A percentile compares a stretch with the other conserved stretches of the same genome.
Conservation (phyloP, 768 basidiomycete species). For the Lentinula sp. region DNA sequence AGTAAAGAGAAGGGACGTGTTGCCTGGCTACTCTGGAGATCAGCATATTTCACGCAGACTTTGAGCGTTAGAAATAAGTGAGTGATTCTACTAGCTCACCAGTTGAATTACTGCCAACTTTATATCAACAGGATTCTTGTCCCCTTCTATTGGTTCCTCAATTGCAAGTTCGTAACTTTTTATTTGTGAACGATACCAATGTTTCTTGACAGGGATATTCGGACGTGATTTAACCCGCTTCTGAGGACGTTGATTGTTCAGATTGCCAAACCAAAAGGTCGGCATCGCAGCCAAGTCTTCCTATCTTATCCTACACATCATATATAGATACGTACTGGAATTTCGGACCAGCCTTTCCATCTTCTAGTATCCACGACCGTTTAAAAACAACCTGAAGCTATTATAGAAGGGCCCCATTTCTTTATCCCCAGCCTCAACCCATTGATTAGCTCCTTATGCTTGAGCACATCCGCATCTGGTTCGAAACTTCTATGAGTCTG, state of each 20-base stretch:
- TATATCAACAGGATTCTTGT: constrained; percentile 45
- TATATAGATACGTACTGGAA: not conserved
- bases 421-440: not conserved
- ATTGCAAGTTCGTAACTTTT: constrained; percentile 37
- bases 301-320: not conserved
- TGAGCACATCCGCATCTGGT: not conserved
- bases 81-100: constrained; percentile 14
- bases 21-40: constrained; percentile 78
- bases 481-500: not conserved
- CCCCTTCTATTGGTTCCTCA: constrained; percentile 69
- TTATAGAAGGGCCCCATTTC: not conserved
- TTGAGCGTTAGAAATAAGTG: constrained; percentile 68
- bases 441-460: not conserved
- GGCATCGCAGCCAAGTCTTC: too few species aligned
- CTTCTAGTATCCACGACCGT: not conserved
- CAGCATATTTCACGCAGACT: constrained; percentile 76
- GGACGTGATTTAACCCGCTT: constrained; percentile 70
- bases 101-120: not conserved
- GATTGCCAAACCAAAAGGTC: too few species aligned
- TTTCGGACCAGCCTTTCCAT: not conserved
- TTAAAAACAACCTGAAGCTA: not conserved
- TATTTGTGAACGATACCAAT: constrained; percentile 5
- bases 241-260: constrained; percentile 18
- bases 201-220: constrained; percentile 52
- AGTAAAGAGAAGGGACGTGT: constrained; percentile 58